Percentiles rank a stretch among this genome's conserved stretches.
phyloP scores from a whole-genome alignment of 345 rosid species.

The Atalantia buxifolia region DNA sequence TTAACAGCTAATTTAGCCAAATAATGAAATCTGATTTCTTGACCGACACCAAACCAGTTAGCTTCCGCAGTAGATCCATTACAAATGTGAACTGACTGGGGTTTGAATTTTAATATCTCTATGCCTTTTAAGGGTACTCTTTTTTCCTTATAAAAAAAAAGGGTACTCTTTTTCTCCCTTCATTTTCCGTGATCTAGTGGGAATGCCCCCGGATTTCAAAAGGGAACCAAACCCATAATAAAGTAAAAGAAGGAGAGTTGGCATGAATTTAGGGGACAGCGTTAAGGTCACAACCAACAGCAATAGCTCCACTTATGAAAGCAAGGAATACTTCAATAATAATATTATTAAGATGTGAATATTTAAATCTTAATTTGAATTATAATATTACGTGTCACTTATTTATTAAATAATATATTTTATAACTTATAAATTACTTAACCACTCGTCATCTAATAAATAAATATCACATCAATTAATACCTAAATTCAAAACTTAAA shows the following conservation, averaged over 20 bases:
- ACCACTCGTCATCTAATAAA: fast-evolving
- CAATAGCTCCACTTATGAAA: conserved; percentile 13
- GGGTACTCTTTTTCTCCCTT: not conserved
- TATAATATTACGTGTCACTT: no score
- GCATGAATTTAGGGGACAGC: conserved; percentile 16
- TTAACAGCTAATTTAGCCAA: not conserved
- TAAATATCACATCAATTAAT: no score
- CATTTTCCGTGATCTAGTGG: not conserved
- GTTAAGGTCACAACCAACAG: conserved; percentile 11
- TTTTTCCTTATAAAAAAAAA: no score
- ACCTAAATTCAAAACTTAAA: no score
- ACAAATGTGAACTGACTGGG: not conserved
- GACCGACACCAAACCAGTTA: not conserved
- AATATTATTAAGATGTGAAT: fast-evolving
- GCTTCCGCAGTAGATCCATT: no score
- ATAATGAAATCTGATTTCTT: conserved; percentile 9
- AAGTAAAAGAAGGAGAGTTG: not conserved
- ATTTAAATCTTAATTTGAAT: no score
- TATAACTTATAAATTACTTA: no score
- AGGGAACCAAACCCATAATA: not conserved
- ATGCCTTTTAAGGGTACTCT: not conserved
- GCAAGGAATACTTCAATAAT: not conserved
- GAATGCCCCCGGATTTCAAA: not conserved
- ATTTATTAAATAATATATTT: no score
- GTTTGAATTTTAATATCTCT: not conserved